Evolutionary conservation across 2,329 filamentous ascomycete species (phyloP).

Genomic region (Paecilomyces niveus): DNA sequence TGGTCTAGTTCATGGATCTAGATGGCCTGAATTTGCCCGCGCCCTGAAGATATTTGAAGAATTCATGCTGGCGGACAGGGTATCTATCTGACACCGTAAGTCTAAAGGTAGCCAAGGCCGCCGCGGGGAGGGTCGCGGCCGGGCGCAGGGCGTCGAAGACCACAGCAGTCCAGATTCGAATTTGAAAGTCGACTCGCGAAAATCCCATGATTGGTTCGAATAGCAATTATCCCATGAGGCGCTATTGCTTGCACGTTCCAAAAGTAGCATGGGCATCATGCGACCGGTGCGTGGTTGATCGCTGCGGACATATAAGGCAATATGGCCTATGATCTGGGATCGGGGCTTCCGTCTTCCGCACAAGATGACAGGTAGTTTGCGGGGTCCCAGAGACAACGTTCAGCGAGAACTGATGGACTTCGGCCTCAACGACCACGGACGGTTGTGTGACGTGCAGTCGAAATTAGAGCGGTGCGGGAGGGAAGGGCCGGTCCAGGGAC

Average conservation of each 20-base stretch:
- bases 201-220: background rate
- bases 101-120: background rate
- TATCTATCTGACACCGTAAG: background rate
- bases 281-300: background rate
- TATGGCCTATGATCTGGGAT: background rate
- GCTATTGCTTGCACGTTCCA: slow-evolving; percentile 1
- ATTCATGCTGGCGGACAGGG: background rate
- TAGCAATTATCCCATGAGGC: background rate
- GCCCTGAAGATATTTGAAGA: background rate
- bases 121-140: background rate
- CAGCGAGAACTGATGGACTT: background rate
- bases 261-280: background rate
- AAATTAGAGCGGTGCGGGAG: slow-evolving; percentile 10
- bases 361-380: slow-evolving; percentile 2
- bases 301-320: background rate
- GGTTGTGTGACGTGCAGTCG: slow-evolving; percentile 1
- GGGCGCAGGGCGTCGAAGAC: background rate
- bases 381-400: slow-evolving; percentile 1
- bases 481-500: slow-evolving; percentile 16
- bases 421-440: background rate
- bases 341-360: background rate
- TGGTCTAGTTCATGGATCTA: background rate
- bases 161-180: background rate
- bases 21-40: background rate
- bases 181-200: background rate